Base-by-base conservation (phyloP, 225 moss, liverwort and hornwort species). In the Straminergon stramineum region DNA sequence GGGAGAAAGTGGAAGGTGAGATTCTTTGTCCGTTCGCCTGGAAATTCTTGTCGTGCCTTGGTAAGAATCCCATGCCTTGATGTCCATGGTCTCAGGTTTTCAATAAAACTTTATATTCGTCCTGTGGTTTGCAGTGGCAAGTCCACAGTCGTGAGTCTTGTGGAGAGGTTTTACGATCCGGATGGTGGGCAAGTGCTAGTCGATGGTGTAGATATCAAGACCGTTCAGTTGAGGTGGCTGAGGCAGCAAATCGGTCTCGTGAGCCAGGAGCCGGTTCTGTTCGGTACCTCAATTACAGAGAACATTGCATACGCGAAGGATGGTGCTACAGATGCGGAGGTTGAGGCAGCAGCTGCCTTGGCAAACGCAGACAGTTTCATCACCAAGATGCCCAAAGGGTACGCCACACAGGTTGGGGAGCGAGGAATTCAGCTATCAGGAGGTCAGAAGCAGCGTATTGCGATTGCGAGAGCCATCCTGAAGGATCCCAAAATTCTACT, bases 361-460 rank as follows among this genome's bases (percentile, higher is more conserved):
- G 97, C 98, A 6, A 98, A 98, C 92, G 98, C 97, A 48, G 91
- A 95, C 57, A 95, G 89, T 68, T 98, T 98, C 90, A 97, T 98
- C 80, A 84, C 85, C 58, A 93, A 89, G 74, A 92, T 98, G 92
- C 97, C 97, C 13, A 92, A 95, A 94, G 95, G 95, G 67, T 97
- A 95, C 76, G 88, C 93, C 11, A 99, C 99, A 27, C 83, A 91
- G 84, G 99, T 97, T 27, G 99, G 99, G 31, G 99, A 99, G 92
- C 95, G 97, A 89, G 99, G 99, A 75, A 89, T 96, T 79, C 97
- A 99, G 90, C 88, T 99, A 51, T 99, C 99, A 56, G 99, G 99
- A 83, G 99, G 99, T 78, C 99, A 99, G 89, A 99, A 99, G 90
- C 99, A 99, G 82, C 94, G 99, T 11, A 97, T 99, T 41, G 99